Evolutionary conservation across 345 rosid species (phyloP), one percentile per base, ranked within the genome.

Genomic region (Aquilaria malaccensis): DNA sequence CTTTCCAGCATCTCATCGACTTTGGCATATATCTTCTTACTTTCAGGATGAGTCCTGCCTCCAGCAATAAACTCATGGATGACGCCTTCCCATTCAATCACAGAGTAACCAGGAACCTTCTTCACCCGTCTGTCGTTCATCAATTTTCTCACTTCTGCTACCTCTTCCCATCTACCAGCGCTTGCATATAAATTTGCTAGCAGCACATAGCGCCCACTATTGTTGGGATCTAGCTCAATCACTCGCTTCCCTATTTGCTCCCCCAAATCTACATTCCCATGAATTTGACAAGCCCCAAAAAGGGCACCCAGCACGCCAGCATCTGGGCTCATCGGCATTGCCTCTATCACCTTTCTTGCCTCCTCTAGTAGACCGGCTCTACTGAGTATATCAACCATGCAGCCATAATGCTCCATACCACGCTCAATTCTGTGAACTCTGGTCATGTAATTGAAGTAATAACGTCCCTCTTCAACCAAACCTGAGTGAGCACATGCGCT

Each of bases 401-500:
- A 73, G 33, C 79, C 75, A 10, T 52, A 72, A 56, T 74, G 83
- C 68, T 80, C 76, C 29, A 33, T 66, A 32, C 55, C 50, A 22
- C 69, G 69, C 54, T 72, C 68, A 33, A 72, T 64, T 32, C 76
- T 70, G 63, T 72, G 59, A 61, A 59, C 66, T 56, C 41, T 47
- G 32, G 43, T 46, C 81, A 77, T 77, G 70, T 70, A 67, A 9
- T 0, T 29, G 50, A 77, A 77, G 47, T 77, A 77, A 47, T 37
- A 13, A 1, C 64, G 65, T 10, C 81, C 79, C 56, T 77, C 72
- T 13, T 74, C 47, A 12, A 80, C 77, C 54, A 74, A 60, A 45
- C 84, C 77, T 3, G 81, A 72, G 67, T 80, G 81, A 50, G 79
- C 77, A 59, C 79, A 80, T 11, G 81, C 84, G 15, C 63, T 62